Percentiles rank a stretch among this genome's conserved stretches.
phyloP scores from a whole-genome alignment of 306 rosid genomes.

The Amphicarpaea edgeworthii region DNA sequence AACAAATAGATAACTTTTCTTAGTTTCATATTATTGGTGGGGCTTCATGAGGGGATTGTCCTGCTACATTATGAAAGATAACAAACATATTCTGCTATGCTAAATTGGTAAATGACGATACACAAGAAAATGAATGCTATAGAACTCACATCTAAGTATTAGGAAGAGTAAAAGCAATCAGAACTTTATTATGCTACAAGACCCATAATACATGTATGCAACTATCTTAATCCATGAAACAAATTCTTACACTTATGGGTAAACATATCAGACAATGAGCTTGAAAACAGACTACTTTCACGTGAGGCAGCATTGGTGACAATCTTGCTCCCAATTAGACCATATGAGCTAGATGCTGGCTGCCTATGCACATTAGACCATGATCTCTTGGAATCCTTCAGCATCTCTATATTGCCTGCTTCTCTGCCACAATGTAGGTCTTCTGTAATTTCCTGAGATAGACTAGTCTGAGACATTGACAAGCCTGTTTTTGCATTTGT shows the following conservation, averaged over 20 bases:
- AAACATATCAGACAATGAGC: conserved; percentile 78
- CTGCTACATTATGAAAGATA: conserved; percentile 29
- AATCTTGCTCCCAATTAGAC: conserved; percentile 64
- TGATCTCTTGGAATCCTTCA: conserved; percentile 57
- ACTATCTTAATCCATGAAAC: conserved; percentile 41
- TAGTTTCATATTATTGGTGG: conserved; percentile 35
- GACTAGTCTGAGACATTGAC: conserved; percentile 51
- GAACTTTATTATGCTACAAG: not conserved
- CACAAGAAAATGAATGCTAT: conserved; percentile 38
- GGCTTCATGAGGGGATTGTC: not conserved
- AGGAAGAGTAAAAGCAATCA: conserved; percentile 10
- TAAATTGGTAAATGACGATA: conserved; percentile 4
- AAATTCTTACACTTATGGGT: conserved; percentile 71
- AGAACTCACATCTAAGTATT: conserved; percentile 26
- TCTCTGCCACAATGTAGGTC: conserved; percentile 53
- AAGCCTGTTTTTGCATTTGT: conserved; percentile 53
- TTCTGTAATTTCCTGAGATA: conserved; percentile 49
- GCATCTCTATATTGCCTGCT: conserved; percentile 49
- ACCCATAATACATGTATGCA: conserved; percentile 33
- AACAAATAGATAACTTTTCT: not conserved
- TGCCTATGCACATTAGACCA: conserved; percentile 58
- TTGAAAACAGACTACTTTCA: conserved; percentile 83
- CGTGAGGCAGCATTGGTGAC: conserved; percentile 55
- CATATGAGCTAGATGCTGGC: conserved; percentile 64
- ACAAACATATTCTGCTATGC: conserved; percentile 4